These are phyloP conservation scores for Ophryocystis elektroscirrha DNA, from an alignment of 169 alveolate genomes.

Conservation along the genomic window DNA sequence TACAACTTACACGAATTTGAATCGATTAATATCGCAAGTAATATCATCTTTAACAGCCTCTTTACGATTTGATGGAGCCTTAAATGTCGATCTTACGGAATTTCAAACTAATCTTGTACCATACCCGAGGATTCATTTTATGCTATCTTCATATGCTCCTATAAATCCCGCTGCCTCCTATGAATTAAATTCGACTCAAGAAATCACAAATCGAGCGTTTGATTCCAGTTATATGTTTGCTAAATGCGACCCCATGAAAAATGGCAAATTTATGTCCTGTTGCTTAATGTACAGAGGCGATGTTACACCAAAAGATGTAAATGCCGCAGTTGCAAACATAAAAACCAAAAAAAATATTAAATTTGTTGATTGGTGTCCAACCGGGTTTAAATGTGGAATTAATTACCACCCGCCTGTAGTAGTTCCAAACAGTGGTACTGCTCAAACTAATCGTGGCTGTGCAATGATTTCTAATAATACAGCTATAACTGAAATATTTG, in stretches of 20 bases:
- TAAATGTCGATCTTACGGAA: slow-evolving; percentile 73
- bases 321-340: slow-evolving; percentile 64
- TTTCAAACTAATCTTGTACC: slow-evolving; percentile 88
- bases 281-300: slow-evolving; percentile 76
- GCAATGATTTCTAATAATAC: slow-evolving; percentile 80
- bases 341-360: slow-evolving; percentile 67
- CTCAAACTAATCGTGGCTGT: slow-evolving; percentile 72
- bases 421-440: slow-evolving; percentile 80
- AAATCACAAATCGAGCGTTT: slow-evolving; percentile 73
- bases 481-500: slow-evolving; percentile 74
- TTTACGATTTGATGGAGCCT: slow-evolving; percentile 77
- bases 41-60: slow-evolving; percentile 72
- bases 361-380: slow-evolving; percentile 86
- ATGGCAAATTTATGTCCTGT: slow-evolving; percentile 74
- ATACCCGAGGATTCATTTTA: slow-evolving; percentile 78
- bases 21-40: slow-evolving; percentile 70
- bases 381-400: slow-evolving; percentile 85
- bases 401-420: slow-evolving; percentile 85
- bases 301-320: slow-evolving; percentile 75
- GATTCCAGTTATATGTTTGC: slow-evolving; percentile 85
- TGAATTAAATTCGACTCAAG: slow-evolving; percentile 71
- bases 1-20: slow-evolving; percentile 66
- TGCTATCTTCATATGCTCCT: slow-evolving; percentile 80
- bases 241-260: slow-evolving; percentile 68
- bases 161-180: slow-evolving; percentile 75